A percentile compares a stretch with the other conserved stretches of the same genome.
phyloP scores from a whole-genome alignment of 805 yeast species.

The Saturnispora bothae region DNA sequence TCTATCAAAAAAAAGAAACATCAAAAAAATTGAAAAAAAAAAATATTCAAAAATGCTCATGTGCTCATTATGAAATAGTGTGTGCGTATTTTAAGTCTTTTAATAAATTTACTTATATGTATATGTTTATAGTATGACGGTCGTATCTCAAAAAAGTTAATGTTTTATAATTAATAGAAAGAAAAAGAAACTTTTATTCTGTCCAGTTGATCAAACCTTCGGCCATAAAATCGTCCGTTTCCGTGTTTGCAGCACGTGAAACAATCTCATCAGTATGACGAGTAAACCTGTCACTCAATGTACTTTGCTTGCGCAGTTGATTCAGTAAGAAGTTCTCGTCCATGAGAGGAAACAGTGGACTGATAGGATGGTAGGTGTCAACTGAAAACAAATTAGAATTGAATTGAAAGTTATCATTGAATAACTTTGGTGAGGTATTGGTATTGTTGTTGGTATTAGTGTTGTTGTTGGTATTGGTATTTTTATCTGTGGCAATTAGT shows the following conservation, averaged over 20 bases:
- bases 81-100: too few relatives aligned
- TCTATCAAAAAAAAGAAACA: not conserved
- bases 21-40: too few relatives aligned
- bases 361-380: not conserved
- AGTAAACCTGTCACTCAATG: not conserved
- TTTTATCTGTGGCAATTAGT: too few relatives aligned
- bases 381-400: conserved; percentile 1
- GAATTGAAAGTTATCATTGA: not conserved
- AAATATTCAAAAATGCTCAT: too few relatives aligned
- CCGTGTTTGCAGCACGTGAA: not conserved
- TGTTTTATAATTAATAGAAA: too few relatives aligned
- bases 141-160: not conserved
- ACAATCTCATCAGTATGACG: not conserved
- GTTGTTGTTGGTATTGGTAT: too few relatives aligned
- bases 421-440: not conserved
- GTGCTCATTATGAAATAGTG: too few relatives aligned
- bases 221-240: conserved; percentile 1
- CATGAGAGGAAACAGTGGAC: not conserved
- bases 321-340: conserved; percentile 1
- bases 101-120: too few relatives aligned
- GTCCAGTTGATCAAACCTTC: conserved; percentile 2
- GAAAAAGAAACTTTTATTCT: too few relatives aligned
- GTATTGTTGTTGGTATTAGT: not conserved
- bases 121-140: not conserved
- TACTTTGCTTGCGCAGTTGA: conserved; percentile 2